phyloP scores from a whole-genome alignment of 257 asterid genomes.

The Gardenia jasminoides region DNA sequence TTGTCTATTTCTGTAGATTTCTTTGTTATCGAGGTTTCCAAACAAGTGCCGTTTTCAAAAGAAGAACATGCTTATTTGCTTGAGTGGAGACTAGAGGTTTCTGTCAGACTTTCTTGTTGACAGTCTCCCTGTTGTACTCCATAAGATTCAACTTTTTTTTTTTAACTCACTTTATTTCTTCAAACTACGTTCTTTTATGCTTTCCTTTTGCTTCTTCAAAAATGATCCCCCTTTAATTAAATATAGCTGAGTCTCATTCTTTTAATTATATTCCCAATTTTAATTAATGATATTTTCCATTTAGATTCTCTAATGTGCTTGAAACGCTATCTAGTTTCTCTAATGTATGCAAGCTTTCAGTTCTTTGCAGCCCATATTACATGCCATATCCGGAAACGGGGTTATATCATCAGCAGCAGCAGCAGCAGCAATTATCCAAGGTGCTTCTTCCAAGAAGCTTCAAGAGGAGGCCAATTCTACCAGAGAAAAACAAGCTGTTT shows the following conservation, averaged over 20 bases:
- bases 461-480: constrained; percentile 35
- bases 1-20: neutral
- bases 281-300: too few relatives aligned
- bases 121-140: neutral
- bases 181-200: neutral
- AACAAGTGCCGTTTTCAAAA: neutral
- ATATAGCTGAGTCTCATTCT: neutral
- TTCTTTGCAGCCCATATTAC: constrained; percentile 57
- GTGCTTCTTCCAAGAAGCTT: constrained; percentile 37
- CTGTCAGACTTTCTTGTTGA: neutral
- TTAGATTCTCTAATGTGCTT: too few relatives aligned
- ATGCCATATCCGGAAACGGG: constrained; percentile 38
- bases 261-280: too few relatives aligned
- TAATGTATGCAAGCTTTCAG: constrained; percentile 22
- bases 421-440: constrained; percentile 41
- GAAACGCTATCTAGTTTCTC: neutral
- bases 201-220: neutral
- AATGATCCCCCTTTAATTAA: neutral
- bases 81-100: neutral
- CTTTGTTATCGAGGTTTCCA: constrained; percentile 9
- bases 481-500: constrained; percentile 20
- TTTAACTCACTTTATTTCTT: neutral
- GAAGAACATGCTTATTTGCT: neutral
- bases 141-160: neutral
- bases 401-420: constrained; percentile 26